phyloP scores from a whole-genome alignment of 345 rosid genomes.

The Toxicodendron radicans region DNA sequence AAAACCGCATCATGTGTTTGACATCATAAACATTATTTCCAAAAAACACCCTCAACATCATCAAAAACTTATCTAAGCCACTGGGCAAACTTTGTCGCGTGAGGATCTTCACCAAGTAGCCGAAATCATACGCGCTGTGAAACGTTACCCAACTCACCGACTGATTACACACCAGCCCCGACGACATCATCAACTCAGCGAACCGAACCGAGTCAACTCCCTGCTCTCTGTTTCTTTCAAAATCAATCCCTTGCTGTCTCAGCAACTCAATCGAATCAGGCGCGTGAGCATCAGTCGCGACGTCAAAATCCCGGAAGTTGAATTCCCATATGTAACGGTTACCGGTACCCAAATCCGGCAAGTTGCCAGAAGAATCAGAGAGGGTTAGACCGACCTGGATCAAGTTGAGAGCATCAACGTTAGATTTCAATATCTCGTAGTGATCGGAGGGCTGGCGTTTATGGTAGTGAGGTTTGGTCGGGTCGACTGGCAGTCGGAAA shows the following conservation, averaged over 20 bases:
- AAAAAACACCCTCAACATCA: slow-evolving; percentile 46
- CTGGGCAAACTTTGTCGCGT: slow-evolving; percentile 60
- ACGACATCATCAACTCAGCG: slow-evolving; percentile 82
- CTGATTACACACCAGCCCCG: slow-evolving; percentile 74
- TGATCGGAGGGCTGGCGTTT: slow-evolving; percentile 51
- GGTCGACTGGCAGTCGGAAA: slow-evolving; percentile 33
- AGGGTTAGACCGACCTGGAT: slow-evolving; percentile 89
- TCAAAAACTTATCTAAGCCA: slow-evolving; percentile 49
- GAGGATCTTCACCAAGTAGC: slow-evolving; percentile 78
- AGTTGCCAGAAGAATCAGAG: slow-evolving; percentile 52
- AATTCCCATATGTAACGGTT: slow-evolving; percentile 75
- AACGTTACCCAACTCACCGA: slow-evolving; percentile 91
- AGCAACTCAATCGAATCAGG: slow-evolving; percentile 78
- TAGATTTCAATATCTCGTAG: slow-evolving; percentile 68
- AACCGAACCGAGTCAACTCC: slow-evolving; percentile 65
- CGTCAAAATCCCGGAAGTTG: slow-evolving; percentile 74
- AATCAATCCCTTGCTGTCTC: slow-evolving; percentile 78
- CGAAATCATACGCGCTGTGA: slow-evolving; percentile 93
- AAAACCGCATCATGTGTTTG: slow-evolving; percentile 77
- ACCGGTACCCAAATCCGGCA: slow-evolving; percentile 55
- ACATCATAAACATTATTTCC: slow-evolving; percentile 70
- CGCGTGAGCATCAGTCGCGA: slow-evolving; percentile 65
- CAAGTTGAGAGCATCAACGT: slow-evolving; percentile 74
- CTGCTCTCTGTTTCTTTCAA: slow-evolving; percentile 49
- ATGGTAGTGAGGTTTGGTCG: slow-evolving; percentile 12